Conservation (phyloP, 371 early-diverging fungal species). For the Lichtheimia corymbifera region DNA sequence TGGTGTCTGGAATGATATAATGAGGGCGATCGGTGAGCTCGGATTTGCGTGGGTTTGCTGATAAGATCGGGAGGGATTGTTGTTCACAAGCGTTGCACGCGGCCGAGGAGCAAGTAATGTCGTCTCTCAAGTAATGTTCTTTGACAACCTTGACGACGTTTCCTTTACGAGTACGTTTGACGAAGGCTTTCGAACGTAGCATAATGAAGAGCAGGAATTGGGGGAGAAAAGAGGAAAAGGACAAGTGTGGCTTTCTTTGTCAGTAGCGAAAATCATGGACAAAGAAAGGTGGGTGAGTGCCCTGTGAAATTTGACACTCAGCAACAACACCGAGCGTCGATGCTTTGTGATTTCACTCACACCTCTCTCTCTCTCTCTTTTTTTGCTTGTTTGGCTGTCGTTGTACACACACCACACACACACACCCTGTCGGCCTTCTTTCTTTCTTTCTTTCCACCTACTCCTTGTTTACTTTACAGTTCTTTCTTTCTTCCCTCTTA, state of each 20-base stretch:
- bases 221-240: background rate
- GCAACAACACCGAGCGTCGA: constrained; percentile 3
- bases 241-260: background rate
- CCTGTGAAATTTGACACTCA: background rate
- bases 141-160: constrained; percentile 91
- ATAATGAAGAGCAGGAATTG: constrained; percentile 12
- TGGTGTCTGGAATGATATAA: constrained; percentile 93
- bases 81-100: constrained; percentile 61
- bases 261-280: background rate
- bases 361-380: background rate
- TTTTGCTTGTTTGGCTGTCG: background rate
- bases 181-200: constrained; percentile 67
- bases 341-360: background rate
- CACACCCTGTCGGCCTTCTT: background rate
- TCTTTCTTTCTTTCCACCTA: constrained; percentile 1
- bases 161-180: constrained; percentile 85
- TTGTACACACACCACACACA: background rate
- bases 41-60: constrained; percentile 49
- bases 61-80: constrained; percentile 40
- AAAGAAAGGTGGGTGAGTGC: background rate
- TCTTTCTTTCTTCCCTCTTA: background rate
- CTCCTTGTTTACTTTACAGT: background rate
- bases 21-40: constrained; percentile 57
- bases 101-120: constrained; percentile 82
- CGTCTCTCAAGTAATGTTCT: constrained; percentile 96